These are phyloP conservation scores for Penstemon barbatus DNA, from an alignment of 257 asterid genomes.

Conservation along the genomic window DNA sequence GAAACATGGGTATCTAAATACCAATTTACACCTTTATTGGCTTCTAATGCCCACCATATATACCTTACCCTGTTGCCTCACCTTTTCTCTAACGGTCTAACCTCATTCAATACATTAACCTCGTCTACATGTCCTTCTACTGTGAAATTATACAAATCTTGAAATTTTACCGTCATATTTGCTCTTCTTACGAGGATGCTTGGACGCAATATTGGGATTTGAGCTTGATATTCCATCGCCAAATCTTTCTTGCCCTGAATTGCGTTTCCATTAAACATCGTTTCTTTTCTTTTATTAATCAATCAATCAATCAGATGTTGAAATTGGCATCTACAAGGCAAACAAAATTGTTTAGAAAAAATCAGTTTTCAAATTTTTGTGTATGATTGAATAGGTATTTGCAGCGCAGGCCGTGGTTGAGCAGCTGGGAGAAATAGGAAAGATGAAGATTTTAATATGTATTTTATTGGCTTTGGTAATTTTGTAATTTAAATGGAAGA, in stretches of 20 bases:
- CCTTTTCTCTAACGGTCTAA: constrained; percentile 90
- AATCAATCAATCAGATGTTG: no score
- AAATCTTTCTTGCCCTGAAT: constrained; percentile 58
- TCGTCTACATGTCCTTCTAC: constrained; percentile 97
- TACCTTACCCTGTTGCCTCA: constrained; percentile 78
- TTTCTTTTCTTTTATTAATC: no score
- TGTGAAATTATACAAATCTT: constrained; percentile 82
- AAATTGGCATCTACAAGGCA: no score
- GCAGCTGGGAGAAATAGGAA: no score
- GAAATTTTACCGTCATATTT: constrained; percentile 80
- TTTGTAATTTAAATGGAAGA: no score
- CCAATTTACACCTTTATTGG: constrained; percentile 86
- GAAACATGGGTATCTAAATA: constrained; percentile 58
- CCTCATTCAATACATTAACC: constrained; percentile 91
- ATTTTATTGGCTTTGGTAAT: no score
- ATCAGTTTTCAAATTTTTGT: no score
- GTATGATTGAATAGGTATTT: no score
- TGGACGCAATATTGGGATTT: constrained; percentile 71
- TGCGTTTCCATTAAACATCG: no score
- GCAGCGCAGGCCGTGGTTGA: no score
- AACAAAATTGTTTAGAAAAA: no score
- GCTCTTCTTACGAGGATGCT: constrained; percentile 89
- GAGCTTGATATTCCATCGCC: constrained; percentile 66
- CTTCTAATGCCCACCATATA: constrained; percentile 84
- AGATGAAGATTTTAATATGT: no score